Evolutionary conservation across 345 rosid species (phyloP), one percentile per base, ranked within the genome.

Genomic region (Anacardium occidentale): DNA sequence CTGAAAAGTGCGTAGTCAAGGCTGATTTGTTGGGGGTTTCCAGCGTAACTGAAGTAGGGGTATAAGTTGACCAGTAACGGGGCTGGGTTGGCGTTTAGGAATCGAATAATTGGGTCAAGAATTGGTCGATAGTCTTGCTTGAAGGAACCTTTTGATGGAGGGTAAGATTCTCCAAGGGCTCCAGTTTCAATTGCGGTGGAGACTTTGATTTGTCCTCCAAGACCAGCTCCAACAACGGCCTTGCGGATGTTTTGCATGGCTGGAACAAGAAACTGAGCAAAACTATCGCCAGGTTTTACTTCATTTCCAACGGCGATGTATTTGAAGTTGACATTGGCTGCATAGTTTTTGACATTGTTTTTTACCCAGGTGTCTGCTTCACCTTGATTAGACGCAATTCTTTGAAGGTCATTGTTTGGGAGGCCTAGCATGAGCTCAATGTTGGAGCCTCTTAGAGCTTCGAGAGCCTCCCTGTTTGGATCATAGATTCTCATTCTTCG

Each of bases 251-350:
- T 83, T 47, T 40, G 58, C 77, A 83, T 73, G 37, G 83, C 84
- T 0, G 71, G 84, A 47, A 74, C 77, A 13, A 81, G 71, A 15
- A 55, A 85, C 7, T 47, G 79, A 2, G 91, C 81, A 4, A 0
- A 55, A 1, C 55, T 1, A 64, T 80, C 71, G 1, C 50, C 64
- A 2, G 80, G 80, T 24, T 79, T 42, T 10, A 84, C 79, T 70
- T 91, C 93, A 12, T 91, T 91, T 22, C 93, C 97, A 10, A 89
- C 93, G 2, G 86, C 78, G n/a, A 91, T 72, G 74, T 89, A 89
- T 18, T 78, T 68, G 76, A 89, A 84, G 7, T 55, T 80, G 74
- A 89, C 90, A 42, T 81, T 55, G 25, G 37, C 17, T 0, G 81
- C 40, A 45, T 80, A 81, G 73, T 51, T 81, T 20, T 3, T 22